Evolutionary conservation across 495 filamentous ascomycete genomes (phyloP), one percentile per base, ranked within the genome.

Genomic region (Penicillium paradoxum): DNA sequence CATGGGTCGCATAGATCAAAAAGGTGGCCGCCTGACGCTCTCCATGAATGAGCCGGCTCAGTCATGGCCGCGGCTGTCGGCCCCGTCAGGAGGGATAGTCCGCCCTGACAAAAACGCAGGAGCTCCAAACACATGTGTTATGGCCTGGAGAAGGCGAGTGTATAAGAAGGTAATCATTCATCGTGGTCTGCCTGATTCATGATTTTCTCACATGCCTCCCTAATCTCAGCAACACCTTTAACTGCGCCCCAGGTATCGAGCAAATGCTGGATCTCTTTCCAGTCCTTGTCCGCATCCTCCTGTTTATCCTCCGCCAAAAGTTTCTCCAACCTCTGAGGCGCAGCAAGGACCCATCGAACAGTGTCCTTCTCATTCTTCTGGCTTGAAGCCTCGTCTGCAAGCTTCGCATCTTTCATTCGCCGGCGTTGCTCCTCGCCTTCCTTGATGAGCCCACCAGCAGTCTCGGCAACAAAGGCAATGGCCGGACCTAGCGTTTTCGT

Each of bases 391-490:
- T 64, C 69, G 49, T 68, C 64, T 40, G 69, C 64, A 27, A 53
- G 60, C 27, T 64, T 64, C 15, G 64, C 72, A 60, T 68, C 65
- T 29, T 67, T 71, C 58, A 70, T 68, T 45, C 59, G 60, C 25
- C 53, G 64, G 36, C 59, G 58, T 32, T 66, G 68, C 46, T 72
- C 69, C 62, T 71, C 68, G 7, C 73, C 67, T 55, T 76, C 73
- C 55, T 81, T 77, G 21, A 87, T 83, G 55, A 96, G 73, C 22
- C 74, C 73, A 14, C 76, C 80, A 14, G 90, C 89, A 49, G 84
- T 85, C 68, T 86, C 82, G 42, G 89, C 92, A 49, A 97, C 89
- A 64, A 88, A 86, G 0, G 78, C 79, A 62, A 97, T 87, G 7
- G 89, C 86, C 24, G 84, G 82, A 41, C 86, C 83, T 24, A 97